Percentiles rank a stretch among this genome's conserved stretches.
Conservation (phyloP, 148 eudicot species). For the Vaccinium darrowii region DNA sequence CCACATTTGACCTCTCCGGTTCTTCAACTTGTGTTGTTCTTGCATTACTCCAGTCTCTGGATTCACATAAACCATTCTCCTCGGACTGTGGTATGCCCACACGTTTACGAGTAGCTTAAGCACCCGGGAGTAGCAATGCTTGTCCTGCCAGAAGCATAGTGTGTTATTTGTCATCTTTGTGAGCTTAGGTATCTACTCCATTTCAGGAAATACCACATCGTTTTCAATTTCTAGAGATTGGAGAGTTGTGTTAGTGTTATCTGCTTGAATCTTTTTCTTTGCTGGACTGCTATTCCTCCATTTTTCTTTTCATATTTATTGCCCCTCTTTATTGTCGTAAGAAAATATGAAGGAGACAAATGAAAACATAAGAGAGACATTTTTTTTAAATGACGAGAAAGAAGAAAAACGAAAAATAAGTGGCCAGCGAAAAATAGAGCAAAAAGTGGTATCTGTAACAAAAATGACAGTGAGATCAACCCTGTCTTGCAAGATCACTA, state of each 20-base stretch:
- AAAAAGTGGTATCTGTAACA: not conserved
- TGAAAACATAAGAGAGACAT: not conserved
- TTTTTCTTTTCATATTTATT: not conserved
- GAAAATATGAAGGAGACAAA: not conserved
- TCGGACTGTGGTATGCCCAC: conserved; percentile 90
- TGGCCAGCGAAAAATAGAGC: too few species aligned
- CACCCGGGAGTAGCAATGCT: conserved; percentile 83
- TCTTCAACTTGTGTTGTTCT: conserved; percentile 66
- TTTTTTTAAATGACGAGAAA: not conserved
- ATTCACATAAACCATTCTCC: conserved; percentile 73
- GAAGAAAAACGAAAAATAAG: too few species aligned
- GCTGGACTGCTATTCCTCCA: not conserved
- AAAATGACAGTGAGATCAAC: not conserved
- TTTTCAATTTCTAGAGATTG: not conserved
- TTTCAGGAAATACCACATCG: not conserved
- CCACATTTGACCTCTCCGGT: conserved; percentile 80
- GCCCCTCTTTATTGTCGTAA: not conserved
- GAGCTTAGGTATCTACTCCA: not conserved
- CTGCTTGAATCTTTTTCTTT: not conserved
- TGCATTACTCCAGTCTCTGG: conserved; percentile 71
- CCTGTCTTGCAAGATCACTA: not conserved
- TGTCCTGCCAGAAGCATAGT: conserved; percentile 55
- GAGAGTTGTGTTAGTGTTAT: not conserved
- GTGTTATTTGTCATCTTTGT: not conserved
- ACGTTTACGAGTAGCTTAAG: conserved; percentile 87